Percentiles rank a stretch among this genome's conserved stretches.
Conservation (phyloP, 306 rosid species). For the Inga leiocalycina region DNA sequence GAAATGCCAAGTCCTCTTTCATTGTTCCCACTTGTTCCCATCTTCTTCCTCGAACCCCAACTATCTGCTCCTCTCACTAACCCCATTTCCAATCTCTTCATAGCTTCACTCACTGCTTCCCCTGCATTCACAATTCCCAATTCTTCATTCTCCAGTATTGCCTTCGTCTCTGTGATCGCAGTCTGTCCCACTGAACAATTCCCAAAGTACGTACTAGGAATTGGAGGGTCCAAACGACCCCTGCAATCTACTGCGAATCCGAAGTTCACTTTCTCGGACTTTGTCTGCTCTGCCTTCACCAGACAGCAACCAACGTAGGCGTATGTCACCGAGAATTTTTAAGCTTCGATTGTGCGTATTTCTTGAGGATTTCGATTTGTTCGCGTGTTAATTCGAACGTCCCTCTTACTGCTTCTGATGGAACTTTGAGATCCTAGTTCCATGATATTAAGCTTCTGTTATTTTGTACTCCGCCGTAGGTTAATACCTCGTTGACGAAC, state of each 20-base stretch:
- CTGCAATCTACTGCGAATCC: conserved; percentile 41
- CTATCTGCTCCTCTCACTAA: conserved; percentile 27
- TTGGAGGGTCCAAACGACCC: conserved; percentile 36
- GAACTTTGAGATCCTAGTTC: neutral
- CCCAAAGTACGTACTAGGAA: conserved; percentile 46
- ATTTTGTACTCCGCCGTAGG: conserved; percentile 9
- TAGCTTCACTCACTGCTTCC: conserved; percentile 20
- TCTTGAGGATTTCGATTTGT: conserved; percentile 34
- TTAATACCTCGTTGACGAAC: conserved; percentile 31
- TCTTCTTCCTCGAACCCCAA: neutral
- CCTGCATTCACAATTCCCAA: conserved; percentile 23
- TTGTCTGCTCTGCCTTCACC: conserved; percentile 25
- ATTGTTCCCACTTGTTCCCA: neutral
- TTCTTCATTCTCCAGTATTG: conserved; percentile 10
- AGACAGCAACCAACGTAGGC: conserved; percentile 37
- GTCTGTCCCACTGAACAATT: conserved; percentile 34
- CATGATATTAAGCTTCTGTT: conserved; percentile 32
- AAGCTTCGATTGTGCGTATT: conserved; percentile 1
- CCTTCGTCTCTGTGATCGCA: neutral
- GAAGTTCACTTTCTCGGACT: neutral
- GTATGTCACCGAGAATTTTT: conserved; percentile 30
- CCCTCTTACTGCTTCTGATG: conserved; percentile 31
- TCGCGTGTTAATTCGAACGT: conserved; percentile 35
- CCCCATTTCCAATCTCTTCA: conserved; percentile 22
- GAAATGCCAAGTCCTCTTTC: conserved; percentile 27